Base-by-base conservation (phyloP, 345 rosid genomes). In the Microthlaspi erraticum region DNA sequence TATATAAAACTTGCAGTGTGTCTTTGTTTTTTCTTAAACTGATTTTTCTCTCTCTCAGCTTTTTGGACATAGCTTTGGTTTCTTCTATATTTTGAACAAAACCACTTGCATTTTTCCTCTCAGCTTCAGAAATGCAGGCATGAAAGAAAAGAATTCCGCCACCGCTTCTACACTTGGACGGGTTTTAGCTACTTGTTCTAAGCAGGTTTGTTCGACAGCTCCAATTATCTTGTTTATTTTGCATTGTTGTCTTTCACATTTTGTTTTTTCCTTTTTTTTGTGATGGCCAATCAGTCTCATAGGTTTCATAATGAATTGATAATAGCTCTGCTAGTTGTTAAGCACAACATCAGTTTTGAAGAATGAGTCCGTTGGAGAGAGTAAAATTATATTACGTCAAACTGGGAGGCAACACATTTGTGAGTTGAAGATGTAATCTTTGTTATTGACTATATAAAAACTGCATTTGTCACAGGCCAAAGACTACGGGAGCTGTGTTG, bases 401-500 rank as follows among this genome's bases (percentile, higher is more conserved):
- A 14, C n/a, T 20, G 43, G 49, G 68, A 17, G 38, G 52, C 29
- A 36, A 9, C 8, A 31, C 17, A 1, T 20, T 19, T 69, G 34
- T 17, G 55, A 52, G 51, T 32, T 31, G 45, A 58, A 66, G 51
- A 57, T 50, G 32, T 61, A 18, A 23, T 70, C 17, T 63, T 23
- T 70, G 46, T 68, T 48, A 18, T 42, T 63, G 42, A 79, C 63
- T 76, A 5, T 13, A 66, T 41, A 5, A 18, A 67, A 44, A 51
- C 37, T 43, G 32, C 23, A 14, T 13, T 70, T 37, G 50, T 72
- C 77, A 38, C 81, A 95, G 99, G 97, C 94, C 36, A 95, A 79
- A 79, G 89, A 80, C 62, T 95, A 92, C 62, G 99, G 99, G 60
- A 71, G 87, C 44, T 95, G 99, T 78, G 91, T 92, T 62, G 91